Conservation (phyloP, 495 filamentous ascomycete genomes). For the Gamarada debralockiae region DNA sequence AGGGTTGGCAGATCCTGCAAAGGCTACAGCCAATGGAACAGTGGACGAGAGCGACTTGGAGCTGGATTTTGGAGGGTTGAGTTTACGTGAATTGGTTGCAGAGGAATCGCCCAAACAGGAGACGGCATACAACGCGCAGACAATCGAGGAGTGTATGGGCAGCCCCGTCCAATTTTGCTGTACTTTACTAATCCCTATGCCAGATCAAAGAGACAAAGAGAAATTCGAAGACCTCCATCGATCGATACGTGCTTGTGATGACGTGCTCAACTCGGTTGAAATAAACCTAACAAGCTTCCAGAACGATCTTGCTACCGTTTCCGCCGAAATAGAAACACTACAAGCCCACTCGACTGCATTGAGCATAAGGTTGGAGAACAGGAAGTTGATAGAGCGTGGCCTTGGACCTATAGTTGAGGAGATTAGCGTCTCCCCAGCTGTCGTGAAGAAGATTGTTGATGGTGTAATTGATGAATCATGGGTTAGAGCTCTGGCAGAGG, state of each 20-base stretch:
- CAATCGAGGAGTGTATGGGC: slow-evolving; percentile 70
- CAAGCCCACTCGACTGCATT: slow-evolving; percentile 81
- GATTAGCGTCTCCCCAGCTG: slow-evolving; percentile 76
- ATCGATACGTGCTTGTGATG: slow-evolving; percentile 86
- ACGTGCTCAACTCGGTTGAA: slow-evolving; percentile 90
- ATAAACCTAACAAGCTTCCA: slow-evolving; percentile 88
- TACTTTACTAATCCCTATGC: background rate
- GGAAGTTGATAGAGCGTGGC: slow-evolving; percentile 81
- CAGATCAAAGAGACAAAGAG: slow-evolving; percentile 79
- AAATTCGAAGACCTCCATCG: slow-evolving; percentile 90
- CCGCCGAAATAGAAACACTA: slow-evolving; percentile 89
- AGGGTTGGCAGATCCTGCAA: slow-evolving; percentile 17
- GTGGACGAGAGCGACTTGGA: slow-evolving; percentile 45
- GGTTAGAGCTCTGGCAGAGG: slow-evolving; percentile 78
- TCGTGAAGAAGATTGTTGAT: slow-evolving; percentile 79
- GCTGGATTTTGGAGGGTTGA: slow-evolving; percentile 76
- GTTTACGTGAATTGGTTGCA: slow-evolving; percentile 66
- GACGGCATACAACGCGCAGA: slow-evolving; percentile 58
- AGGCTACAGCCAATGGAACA: slow-evolving; percentile 1
- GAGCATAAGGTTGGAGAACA: slow-evolving; percentile 84
- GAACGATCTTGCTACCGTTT: slow-evolving; percentile 85
- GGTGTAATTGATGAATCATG: slow-evolving; percentile 88
- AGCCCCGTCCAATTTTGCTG: slow-evolving; percentile 5
- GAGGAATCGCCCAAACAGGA: slow-evolving; percentile 32
- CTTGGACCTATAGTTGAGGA: slow-evolving; percentile 91